Percentiles rank a stretch among this genome's conserved stretches.
Evolutionary conservation across 352 stramenopile genomes (phyloP).

Genomic region (Pythium myriotylum): DNA sequence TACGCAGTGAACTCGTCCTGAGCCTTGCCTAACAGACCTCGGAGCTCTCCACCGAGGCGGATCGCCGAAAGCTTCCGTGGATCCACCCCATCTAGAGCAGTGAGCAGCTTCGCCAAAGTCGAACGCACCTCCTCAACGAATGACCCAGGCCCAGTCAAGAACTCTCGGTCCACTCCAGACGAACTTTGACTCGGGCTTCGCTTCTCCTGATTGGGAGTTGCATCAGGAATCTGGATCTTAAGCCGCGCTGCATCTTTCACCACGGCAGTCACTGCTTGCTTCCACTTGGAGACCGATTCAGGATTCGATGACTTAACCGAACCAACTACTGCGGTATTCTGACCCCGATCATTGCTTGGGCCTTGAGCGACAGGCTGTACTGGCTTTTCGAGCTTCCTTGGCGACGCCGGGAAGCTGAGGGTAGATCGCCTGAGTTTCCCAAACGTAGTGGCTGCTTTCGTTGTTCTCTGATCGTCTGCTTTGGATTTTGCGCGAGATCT

Average conservation of each 20-base stretch:
- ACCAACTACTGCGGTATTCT: background rate
- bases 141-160: slow-evolving; percentile 11
- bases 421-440: slow-evolving; percentile 52
- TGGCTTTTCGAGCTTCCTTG: background rate
- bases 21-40: slow-evolving; percentile 76
- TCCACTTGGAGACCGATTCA: slow-evolving; percentile 19
- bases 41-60: slow-evolving; percentile 67
- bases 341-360: background rate
- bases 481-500: slow-evolving; percentile 11
- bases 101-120: slow-evolving; percentile 50
- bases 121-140: slow-evolving; percentile 30
- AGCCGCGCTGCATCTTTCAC: slow-evolving; percentile 9
- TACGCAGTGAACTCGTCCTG: slow-evolving; percentile 78
- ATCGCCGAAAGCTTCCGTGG: slow-evolving; percentile 63
- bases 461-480: background rate
- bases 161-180: slow-evolving; percentile 4
- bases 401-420: slow-evolving; percentile 24
- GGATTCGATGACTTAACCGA: background rate
- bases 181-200: background rate
- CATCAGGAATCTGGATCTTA: slow-evolving; percentile 19
- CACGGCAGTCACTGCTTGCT: slow-evolving; percentile 10
- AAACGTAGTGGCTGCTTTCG: slow-evolving; percentile 33
- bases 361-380: background rate
- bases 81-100: slow-evolving; percentile 64
- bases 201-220: background rate